A percentile compares a stretch with the other conserved stretches of the same genome.
These are phyloP conservation scores for Ambrosiella xylebori DNA, from an alignment of 2,329 filamentous ascomycete species.

Conservation along the genomic window DNA sequence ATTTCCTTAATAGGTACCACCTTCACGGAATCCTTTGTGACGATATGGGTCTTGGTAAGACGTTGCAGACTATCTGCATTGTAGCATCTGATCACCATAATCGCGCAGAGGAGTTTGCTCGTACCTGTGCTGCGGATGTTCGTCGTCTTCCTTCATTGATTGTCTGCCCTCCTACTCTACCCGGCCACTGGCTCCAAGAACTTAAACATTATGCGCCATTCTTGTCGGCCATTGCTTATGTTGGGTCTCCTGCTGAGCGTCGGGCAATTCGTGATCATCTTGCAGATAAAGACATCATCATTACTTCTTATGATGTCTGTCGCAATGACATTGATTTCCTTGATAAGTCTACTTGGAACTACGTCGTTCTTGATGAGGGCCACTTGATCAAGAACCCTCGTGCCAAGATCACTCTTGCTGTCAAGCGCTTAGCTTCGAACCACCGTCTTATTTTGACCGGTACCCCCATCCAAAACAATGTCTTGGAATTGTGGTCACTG, in stretches of 20 bases:
- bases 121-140: slow-evolving; percentile 61
- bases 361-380: slow-evolving; percentile 90
- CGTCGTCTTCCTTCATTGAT: slow-evolving; percentile 78
- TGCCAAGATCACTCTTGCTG: slow-evolving; percentile 84
- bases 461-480: slow-evolving; percentile 95
- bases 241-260: slow-evolving; percentile 72
- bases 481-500: slow-evolving; percentile 88
- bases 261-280: slow-evolving; percentile 52
- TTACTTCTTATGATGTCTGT: slow-evolving; percentile 96
- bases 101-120: slow-evolving; percentile 75
- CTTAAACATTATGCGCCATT: slow-evolving; percentile 93
- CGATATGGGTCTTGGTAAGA: slow-evolving; percentile 98
- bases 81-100: slow-evolving; percentile 95
- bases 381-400: slow-evolving; percentile 98
- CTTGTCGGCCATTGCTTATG: slow-evolving; percentile 74
- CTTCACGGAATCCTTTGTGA: slow-evolving; percentile 96
- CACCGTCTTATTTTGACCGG: slow-evolving; percentile 92
- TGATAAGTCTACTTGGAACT: slow-evolving; percentile 80
- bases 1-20: slow-evolving; percentile 95
- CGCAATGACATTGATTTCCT: slow-evolving; percentile 86
- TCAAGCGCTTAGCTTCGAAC: slow-evolving; percentile 79
- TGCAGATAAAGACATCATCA: slow-evolving; percentile 70
- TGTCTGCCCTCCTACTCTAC: slow-evolving; percentile 87
- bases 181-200: slow-evolving; percentile 97
- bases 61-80: slow-evolving; percentile 90